Conservation (phyloP, 1,139 yeast species). For the Debaryomyces psychrophilus region DNA sequence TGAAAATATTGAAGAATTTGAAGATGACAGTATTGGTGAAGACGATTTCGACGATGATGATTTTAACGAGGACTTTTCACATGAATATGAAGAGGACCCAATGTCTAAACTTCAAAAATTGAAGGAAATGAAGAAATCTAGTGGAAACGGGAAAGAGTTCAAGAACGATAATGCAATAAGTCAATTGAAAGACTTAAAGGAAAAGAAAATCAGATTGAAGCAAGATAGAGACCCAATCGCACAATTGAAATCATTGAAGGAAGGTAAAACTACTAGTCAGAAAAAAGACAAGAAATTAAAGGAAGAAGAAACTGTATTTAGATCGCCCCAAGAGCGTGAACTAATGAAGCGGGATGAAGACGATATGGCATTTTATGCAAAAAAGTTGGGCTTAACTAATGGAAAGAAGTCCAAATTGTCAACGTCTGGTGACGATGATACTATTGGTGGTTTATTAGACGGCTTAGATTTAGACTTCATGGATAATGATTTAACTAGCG, state of each 20-base stretch:
- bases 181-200: slow-evolving; percentile 42
- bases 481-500: slow-evolving; percentile 17
- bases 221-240: slow-evolving; percentile 42
- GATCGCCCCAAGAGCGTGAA: slow-evolving; percentile 46
- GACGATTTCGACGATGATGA: slow-evolving; percentile 13
- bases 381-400: slow-evolving; percentile 71
- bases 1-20: slow-evolving; percentile 14
- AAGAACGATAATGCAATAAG: slow-evolving; percentile 34
- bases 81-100: slow-evolving; percentile 25
- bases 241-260: slow-evolving; percentile 47
- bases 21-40: slow-evolving; percentile 11
- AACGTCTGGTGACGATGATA: slow-evolving; percentile 63
- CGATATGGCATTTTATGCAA: slow-evolving; percentile 82
- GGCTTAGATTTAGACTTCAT: slow-evolving; percentile 69
- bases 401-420: slow-evolving; percentile 47
- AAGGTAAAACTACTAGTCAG: slow-evolving; percentile 22
- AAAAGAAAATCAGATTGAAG: slow-evolving; percentile 18
- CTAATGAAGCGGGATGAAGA: slow-evolving; percentile 65
- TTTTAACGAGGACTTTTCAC: slow-evolving; percentile 11
- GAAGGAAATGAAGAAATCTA: slow-evolving; percentile 20
- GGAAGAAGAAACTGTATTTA: slow-evolving; percentile 12
- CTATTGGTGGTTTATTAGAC: slow-evolving; percentile 72
- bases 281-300: slow-evolving; percentile 18
- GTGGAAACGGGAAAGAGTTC: background rate
- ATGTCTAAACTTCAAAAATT: slow-evolving; percentile 26